Percentiles rank a stretch among this genome's conserved stretches.
phyloP scores from a whole-genome alignment of 176 grass and related monocot genomes.

The Triticum timopheevii region DNA sequence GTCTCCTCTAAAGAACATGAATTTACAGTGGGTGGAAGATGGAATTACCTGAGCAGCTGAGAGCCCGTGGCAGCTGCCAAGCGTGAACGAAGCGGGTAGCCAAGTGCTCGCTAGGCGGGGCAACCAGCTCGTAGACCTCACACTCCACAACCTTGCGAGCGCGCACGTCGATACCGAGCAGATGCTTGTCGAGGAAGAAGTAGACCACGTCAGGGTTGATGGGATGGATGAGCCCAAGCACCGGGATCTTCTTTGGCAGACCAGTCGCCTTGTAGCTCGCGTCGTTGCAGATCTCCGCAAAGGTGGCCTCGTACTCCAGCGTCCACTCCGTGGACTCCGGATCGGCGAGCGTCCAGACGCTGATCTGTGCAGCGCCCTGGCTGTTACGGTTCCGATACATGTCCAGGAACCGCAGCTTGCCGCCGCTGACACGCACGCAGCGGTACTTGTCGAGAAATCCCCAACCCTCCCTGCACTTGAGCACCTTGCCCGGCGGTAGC shows the following conservation, averaged over 20 bases:
- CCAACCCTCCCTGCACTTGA: background rate
- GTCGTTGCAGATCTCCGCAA: background rate
- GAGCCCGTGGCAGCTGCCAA: background rate
- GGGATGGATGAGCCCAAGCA: constrained; percentile 12
- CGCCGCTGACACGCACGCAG: background rate
- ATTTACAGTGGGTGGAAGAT: too few relatives aligned
- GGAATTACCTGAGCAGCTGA: background rate
- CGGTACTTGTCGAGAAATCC: background rate
- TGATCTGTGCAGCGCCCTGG: background rate
- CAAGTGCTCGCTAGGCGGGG: background rate
- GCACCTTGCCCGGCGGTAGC: background rate
- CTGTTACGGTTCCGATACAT: background rate
- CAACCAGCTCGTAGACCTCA: background rate
- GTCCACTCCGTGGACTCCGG: constrained; percentile 1
- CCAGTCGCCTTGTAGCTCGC: background rate
- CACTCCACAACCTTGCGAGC: background rate
- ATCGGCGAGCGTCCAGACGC: constrained; percentile 2
- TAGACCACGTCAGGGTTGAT: background rate
- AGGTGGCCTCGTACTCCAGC: constrained; percentile 12
- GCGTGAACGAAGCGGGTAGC: background rate
- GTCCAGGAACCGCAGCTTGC: background rate
- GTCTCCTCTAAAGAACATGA: too few relatives aligned
- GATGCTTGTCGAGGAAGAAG: background rate
- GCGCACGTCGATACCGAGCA: background rate
- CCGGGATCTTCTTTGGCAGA: background rate